Base-by-base conservation (phyloP, 169 alveolate species). In the Plasmodium coatneyi region DNA sequence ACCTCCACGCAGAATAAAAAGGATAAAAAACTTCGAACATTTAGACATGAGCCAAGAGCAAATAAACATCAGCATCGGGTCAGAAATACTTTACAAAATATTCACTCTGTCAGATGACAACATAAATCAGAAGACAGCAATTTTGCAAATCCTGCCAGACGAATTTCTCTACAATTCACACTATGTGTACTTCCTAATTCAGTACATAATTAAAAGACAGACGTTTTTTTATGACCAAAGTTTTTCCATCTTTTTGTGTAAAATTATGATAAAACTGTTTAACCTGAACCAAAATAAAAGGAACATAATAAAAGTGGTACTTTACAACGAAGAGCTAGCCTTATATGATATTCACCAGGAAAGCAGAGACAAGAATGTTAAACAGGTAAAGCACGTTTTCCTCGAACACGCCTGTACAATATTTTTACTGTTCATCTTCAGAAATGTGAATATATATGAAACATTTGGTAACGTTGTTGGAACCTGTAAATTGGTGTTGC, bases 131-230 rank as follows among this genome's bases (percentile, higher is more conserved):
- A 82, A 84, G 36, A 84, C 60, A 84, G 28, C 79, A 74, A 84
- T 84, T 25, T 72, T 84, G 34, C 84, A 74, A 7, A 28, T 84
- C 39, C 46, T 84, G 39, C 79, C 93, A 49, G 93, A 84, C n/a
- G 93, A 84, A 2, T 32, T 84, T 30, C 66, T 84, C n/a, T 84
- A 84, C 78, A 84, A 84, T 19, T 43, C 93, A 19, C 32, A 84
- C 16, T 84, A 46, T 74, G 71, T 74, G n/a, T 84, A 84, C 43
- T 84, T 72, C 84, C 34, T 84, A 36, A 84, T 84, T 28, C 83
- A 84, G 41, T 84, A 84, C 80, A 74, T 74, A 49, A 74, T 84
- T 84, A 84, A 84, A 84, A 84, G 56, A 36, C 84, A 84, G 30
- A 84, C 84, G 0, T 84, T 84, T 72, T 84, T 84, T 84, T 84